Conservation (phyloP, 805 yeast genomes). For the Schizosaccharomyces osmophilus region DNA sequence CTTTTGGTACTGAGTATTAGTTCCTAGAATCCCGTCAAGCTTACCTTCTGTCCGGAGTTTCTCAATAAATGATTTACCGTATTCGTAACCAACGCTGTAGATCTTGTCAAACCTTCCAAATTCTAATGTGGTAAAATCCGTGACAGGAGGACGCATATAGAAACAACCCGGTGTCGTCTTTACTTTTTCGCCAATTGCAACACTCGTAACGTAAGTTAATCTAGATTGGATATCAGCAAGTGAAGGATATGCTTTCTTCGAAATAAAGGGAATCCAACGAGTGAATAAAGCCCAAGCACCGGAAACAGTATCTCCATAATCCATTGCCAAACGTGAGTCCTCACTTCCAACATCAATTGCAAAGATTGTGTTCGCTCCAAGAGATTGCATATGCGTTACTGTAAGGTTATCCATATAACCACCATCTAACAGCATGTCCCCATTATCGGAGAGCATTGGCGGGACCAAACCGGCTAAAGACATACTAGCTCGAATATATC, state of each 20-base stretch:
- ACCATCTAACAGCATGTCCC: constrained; percentile 84
- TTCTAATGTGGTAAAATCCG: constrained; percentile 71
- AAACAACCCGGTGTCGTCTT: constrained; percentile 64
- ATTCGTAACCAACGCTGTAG: constrained; percentile 50
- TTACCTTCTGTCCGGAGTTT: constrained; percentile 27
- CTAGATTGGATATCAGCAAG: constrained; percentile 88
- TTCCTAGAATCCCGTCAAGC: constrained; percentile 25
- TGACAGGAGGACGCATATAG: constrained; percentile 84
- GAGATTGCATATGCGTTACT: constrained; percentile 64
- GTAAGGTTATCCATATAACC: constrained; percentile 89
- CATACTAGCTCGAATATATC: constrained; percentile 89
- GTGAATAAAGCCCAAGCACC: constrained; percentile 61
- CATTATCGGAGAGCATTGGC: constrained; percentile 59
- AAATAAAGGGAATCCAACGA: constrained; percentile 72
- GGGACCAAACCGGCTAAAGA: constrained; percentile 84
- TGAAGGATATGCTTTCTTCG: constrained; percentile 69
- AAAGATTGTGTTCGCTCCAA: constrained; percentile 61
- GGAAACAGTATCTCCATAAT: constrained; percentile 75
- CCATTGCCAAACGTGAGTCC: constrained; percentile 74
- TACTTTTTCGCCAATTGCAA: constrained; percentile 72
- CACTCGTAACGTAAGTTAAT: constrained; percentile 83
- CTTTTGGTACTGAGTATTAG: background rate
- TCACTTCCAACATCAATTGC: constrained; percentile 93
- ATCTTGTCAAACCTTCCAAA: constrained; percentile 82
- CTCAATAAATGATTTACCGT: constrained; percentile 35